phyloP scores from a whole-genome alignment of 2,329 filamentous ascomycete genomes.

The Fusarium decemcellulare region DNA sequence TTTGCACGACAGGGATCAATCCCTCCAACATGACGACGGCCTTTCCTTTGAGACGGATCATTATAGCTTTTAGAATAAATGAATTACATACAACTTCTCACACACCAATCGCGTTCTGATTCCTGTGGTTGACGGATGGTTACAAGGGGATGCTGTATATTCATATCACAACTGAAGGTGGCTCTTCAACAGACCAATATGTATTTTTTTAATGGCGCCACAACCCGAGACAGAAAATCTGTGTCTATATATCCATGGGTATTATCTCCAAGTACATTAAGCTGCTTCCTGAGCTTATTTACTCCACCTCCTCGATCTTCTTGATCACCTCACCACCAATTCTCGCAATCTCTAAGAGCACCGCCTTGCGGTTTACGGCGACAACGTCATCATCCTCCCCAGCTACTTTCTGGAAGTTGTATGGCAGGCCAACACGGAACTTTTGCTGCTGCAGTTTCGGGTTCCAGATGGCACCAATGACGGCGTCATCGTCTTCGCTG shows the following conservation, averaged over 20 bases:
- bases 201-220: neutral
- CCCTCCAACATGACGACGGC: neutral
- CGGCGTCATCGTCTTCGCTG: slow-evolving; percentile 58
- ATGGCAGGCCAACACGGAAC: slow-evolving; percentile 81
- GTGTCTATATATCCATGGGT: slow-evolving; percentile 32
- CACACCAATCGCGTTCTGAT: too few relatives aligned
- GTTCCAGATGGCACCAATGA: slow-evolving; percentile 73
- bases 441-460: slow-evolving; percentile 67
- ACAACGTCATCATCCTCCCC: slow-evolving; percentile 64
- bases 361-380: slow-evolving; percentile 75
- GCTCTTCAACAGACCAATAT: too few relatives aligned
- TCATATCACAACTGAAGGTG: too few relatives aligned
- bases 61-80: neutral
- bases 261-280: slow-evolving; percentile 19
- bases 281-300: slow-evolving; percentile 7
- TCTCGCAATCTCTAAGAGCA: slow-evolving; percentile 81
- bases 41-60: neutral
- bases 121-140: too few relatives aligned
- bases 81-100: too few relatives aligned
- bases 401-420: slow-evolving; percentile 61
- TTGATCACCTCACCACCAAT: slow-evolving; percentile 78
- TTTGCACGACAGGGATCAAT: neutral
- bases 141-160: too few relatives aligned
- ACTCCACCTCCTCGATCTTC: slow-evolving; percentile 68
- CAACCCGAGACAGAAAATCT: neutral